These are phyloP conservation scores for Abrus pulchellus DNA, from an alignment of 306 rosid genomes.

Conservation along the genomic window DNA sequence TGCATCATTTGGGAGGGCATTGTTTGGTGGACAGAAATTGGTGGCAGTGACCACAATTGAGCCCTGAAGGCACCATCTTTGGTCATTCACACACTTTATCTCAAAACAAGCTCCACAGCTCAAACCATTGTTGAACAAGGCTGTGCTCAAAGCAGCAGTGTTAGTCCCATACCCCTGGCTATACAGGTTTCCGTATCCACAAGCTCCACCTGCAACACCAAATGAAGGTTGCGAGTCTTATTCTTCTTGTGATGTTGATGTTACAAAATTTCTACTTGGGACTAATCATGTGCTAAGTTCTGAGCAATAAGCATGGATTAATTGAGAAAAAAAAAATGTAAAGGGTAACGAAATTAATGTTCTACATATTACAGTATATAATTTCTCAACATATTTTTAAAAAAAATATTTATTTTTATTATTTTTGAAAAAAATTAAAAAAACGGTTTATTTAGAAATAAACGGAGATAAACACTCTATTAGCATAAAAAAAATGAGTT, in stretches of 20 bases:
- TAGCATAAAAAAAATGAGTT: not conserved
- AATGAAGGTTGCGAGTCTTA: not conserved
- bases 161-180: slow-evolving; percentile 76
- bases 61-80: slow-evolving; percentile 64
- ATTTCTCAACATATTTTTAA: not conserved
- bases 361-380: not conserved
- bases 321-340: not conserved
- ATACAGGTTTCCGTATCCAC: slow-evolving; percentile 80
- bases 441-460: no score
- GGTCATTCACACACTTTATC: slow-evolving; percentile 67
- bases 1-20: slow-evolving; percentile 71
- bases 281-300: not conserved
- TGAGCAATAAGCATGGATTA: not conserved
- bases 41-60: slow-evolving; percentile 77
- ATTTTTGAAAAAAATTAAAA: no score
- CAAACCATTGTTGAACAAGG: slow-evolving; percentile 71
- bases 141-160: slow-evolving; percentile 79
- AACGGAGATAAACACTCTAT: no score
- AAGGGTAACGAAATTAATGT: not conserved
- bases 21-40: slow-evolving; percentile 81
- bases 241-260: not conserved
- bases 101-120: slow-evolving; percentile 83
- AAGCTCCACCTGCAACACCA: slow-evolving; percentile 71
- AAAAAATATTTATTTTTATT: no score
- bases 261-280: not conserved